Percentiles rank a stretch among this genome's conserved stretches.
Evolutionary conservation across 768 basidiomycete species (phyloP).

Genomic region (Suillus placidus): DNA sequence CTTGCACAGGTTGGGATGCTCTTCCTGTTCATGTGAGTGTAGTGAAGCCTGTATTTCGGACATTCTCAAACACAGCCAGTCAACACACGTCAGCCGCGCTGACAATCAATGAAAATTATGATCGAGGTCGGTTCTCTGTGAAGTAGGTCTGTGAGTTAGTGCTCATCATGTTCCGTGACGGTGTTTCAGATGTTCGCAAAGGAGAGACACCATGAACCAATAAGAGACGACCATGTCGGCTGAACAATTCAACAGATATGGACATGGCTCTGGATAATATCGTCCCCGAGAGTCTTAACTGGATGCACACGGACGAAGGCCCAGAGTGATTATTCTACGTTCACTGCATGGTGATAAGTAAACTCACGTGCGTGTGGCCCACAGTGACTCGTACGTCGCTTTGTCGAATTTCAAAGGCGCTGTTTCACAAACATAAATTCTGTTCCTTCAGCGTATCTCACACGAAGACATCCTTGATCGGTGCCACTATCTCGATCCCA

Average conservation of each 20-base stretch:
- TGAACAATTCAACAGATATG: slow-evolving; percentile 69
- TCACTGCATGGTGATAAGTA: slow-evolving; percentile 10
- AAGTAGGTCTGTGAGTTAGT: neutral
- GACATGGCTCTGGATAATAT: slow-evolving; percentile 90
- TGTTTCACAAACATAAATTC: slow-evolving; percentile 10
- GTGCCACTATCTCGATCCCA: slow-evolving; percentile 80
- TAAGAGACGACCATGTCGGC: slow-evolving; percentile 25
- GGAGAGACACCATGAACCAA: slow-evolving; percentile 30
- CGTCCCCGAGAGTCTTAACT: slow-evolving; percentile 80
- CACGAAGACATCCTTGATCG: slow-evolving; percentile 86
- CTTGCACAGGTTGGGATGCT: slow-evolving; percentile 76
- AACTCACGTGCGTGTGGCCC: slow-evolving; percentile 13
- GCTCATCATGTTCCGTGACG: neutral
- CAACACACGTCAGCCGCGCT: slow-evolving; percentile 80
- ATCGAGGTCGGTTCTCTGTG: slow-evolving; percentile 54
- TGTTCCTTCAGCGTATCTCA: slow-evolving; percentile 70
- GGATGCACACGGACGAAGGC: slow-evolving; percentile 91
- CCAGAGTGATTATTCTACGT: slow-evolving; percentile 65
- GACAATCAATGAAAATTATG: slow-evolving; percentile 90
- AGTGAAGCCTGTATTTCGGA: neutral
- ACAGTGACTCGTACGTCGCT: slow-evolving; percentile 71
- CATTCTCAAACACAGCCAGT: slow-evolving; percentile 41
- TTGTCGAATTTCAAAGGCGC: slow-evolving; percentile 5
- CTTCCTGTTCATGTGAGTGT: slow-evolving; percentile 80
- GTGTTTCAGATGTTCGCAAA: slow-evolving; percentile 44